These are phyloP conservation scores for Dactylellina drechsleri DNA, from an alignment of 2,329 filamentous ascomycete genomes.

Conservation along the genomic window DNA sequence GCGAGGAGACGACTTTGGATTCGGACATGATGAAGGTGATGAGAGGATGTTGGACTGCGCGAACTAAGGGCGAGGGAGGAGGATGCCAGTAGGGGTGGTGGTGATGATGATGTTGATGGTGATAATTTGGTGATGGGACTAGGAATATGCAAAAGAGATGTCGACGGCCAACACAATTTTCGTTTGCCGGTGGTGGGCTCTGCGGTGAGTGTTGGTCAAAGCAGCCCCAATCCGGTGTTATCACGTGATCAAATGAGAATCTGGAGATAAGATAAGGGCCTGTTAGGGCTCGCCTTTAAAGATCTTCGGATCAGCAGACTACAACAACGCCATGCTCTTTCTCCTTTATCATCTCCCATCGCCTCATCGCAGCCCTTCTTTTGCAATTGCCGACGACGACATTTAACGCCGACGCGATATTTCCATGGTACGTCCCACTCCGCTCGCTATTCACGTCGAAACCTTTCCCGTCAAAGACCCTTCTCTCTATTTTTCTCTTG, in stretches of 20 bases:
- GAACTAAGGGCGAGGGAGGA: conserved; percentile 5
- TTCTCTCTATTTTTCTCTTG: conserved; percentile 55
- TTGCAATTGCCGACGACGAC: no score
- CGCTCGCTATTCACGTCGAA: background rate
- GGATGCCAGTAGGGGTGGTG: conserved; percentile 13
- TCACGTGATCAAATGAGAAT: conserved; percentile 20
- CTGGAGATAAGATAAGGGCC: conserved; percentile 19
- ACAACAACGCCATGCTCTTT: conserved; percentile 26
- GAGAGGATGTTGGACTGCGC: conserved; percentile 55
- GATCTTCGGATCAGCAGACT: conserved; percentile 3
- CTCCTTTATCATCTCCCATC: conserved; percentile 30
- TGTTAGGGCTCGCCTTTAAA: conserved; percentile 40
- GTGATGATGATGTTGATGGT: conserved; percentile 10
- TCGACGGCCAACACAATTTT: conserved; percentile 51
- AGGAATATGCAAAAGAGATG: conserved; percentile 18
- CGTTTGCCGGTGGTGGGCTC: conserved; percentile 16
- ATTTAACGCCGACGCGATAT: background rate
- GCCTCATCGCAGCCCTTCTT: background rate
- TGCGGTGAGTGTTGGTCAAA: background rate
- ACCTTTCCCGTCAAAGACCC: conserved; percentile 23
- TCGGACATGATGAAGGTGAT: conserved; percentile 52
- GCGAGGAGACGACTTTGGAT: conserved; percentile 42
- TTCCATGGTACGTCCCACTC: no score
- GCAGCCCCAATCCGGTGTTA: background rate
- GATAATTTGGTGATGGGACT: conserved; percentile 16